Conservation (phyloP, 805 yeast species). For the Lachancea nothofagi region DNA sequence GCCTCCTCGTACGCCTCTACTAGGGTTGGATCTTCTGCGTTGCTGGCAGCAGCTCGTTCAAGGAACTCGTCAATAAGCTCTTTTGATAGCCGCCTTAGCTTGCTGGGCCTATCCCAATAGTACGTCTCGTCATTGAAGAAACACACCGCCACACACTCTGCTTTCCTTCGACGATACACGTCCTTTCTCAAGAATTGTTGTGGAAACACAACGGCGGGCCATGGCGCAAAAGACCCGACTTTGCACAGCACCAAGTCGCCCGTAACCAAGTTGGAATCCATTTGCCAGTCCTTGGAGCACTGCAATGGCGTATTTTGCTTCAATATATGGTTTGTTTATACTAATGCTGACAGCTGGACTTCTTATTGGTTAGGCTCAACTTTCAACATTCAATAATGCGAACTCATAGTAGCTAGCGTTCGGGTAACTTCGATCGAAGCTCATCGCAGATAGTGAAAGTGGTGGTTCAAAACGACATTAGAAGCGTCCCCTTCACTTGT, state of each 20-base stretch:
- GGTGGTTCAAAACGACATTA: too few relatives aligned
- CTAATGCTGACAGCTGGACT: too few relatives aligned
- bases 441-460: too few relatives aligned
- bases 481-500: too few relatives aligned
- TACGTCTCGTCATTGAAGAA: conserved; percentile 34
- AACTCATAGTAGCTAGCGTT: too few relatives aligned
- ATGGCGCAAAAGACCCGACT: conserved; percentile 33
- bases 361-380: too few relatives aligned
- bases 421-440: too few relatives aligned
- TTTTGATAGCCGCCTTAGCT: conserved; percentile 17
- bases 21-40: conserved; percentile 16
- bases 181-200: conserved; percentile 28
- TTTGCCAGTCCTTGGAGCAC: conserved; percentile 2
- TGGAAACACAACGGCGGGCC: conserved; percentile 35
- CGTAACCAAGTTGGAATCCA: conserved; percentile 20
- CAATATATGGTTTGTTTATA: neutral
- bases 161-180: conserved; percentile 24
- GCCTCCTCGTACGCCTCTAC: conserved; percentile 30
- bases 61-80: conserved; percentile 18
- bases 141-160: conserved; percentile 28
- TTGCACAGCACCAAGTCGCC: conserved; percentile 34
- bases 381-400: too few relatives aligned
- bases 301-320: neutral
- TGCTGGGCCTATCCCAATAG: conserved; percentile 31
- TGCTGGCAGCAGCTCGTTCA: conserved; percentile 11